Conservation (phyloP, 2,329 filamentous ascomycete species). For the Sarocladium brachiariae region DNA sequence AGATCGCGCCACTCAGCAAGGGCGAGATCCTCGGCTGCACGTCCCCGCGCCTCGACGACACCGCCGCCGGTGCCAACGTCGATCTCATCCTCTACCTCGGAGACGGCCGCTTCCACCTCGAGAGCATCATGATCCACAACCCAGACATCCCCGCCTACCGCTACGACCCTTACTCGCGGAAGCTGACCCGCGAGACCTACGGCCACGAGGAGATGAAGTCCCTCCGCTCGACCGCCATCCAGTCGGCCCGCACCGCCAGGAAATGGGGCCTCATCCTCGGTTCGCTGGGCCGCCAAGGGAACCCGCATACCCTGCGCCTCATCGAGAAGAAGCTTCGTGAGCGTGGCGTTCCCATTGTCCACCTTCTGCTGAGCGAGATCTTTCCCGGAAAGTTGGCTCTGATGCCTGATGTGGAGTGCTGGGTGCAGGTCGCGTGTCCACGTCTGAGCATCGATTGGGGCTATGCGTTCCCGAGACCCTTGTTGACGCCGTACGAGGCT, state of each 20-base stretch:
- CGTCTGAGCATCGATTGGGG: conserved; percentile 97
- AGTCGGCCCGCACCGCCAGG: conserved; percentile 64
- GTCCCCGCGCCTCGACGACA: conserved; percentile 61
- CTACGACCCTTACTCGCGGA: conserved; percentile 93
- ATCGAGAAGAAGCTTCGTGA: conserved; percentile 72
- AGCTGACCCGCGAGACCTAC: conserved; percentile 85
- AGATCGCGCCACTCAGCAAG: conserved; percentile 87
- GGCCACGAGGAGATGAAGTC: conserved; percentile 86
- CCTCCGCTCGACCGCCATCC: conserved; percentile 70
- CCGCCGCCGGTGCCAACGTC: conserved; percentile 50
- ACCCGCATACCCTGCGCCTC: conserved; percentile 82
- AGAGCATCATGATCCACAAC: conserved; percentile 99
- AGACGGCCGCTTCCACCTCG: conserved; percentile 90
- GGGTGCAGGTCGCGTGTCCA: conserved; percentile 98
- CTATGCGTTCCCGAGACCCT: conserved; percentile 82
- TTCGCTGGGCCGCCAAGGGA: conserved; percentile 86
- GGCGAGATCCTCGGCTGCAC: conserved; percentile 98
- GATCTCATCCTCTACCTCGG: conserved; percentile 84
- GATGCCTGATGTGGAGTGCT: conserved; percentile 92
- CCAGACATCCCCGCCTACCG: conserved; percentile 83
- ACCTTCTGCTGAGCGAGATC: conserved; percentile 86
- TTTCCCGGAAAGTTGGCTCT: conserved; percentile 91
- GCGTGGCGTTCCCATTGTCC: conserved; percentile 72
- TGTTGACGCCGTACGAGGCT: conserved; percentile 93
- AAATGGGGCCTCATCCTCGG: conserved; percentile 97